Evolutionary conservation across 148 eudicot genomes (phyloP).

Genomic region (Rheum nobile): DNA sequence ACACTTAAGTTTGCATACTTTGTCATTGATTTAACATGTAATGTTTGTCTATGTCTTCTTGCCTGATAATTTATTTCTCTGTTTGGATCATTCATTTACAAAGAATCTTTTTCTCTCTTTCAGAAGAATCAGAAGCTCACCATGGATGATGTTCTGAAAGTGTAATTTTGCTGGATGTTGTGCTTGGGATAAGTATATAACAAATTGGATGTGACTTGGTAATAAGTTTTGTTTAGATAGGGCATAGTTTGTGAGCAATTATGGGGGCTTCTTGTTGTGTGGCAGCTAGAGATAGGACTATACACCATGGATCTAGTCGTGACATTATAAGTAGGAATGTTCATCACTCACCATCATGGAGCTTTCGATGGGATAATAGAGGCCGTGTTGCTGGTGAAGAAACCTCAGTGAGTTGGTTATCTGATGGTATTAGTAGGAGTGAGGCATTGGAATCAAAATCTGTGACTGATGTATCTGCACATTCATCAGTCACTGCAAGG

Average conservation of each 20-base stretch:
- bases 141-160: neutral
- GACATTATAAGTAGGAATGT: conserved; percentile 54
- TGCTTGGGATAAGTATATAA: neutral
- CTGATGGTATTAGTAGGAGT: conserved; percentile 45
- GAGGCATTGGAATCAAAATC: conserved; percentile 56
- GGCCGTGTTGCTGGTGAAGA: conserved; percentile 92
- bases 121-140: neutral
- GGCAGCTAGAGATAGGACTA: conserved; percentile 70
- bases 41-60: neutral
- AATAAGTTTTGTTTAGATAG: conserved; percentile 6
- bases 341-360: conserved; percentile 87
- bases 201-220: neutral
- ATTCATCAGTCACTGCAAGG: conserved; percentile 77
- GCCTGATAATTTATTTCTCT: neutral
- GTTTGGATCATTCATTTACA: neutral
- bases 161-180: neutral
- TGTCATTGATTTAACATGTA: neutral
- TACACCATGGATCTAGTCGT: conserved; percentile 45
- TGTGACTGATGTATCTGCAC: conserved; percentile 49
- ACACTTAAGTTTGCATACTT: neutral
- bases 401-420: conserved; percentile 44
- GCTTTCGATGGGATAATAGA: conserved; percentile 93
- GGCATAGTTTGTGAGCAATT: conserved; percentile 20
- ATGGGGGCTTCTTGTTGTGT: conserved; percentile 99
- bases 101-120: neutral